Evolutionary conservation across 441 rosid genomes (phyloP), one percentile per base, ranked within the genome.

Genomic region (Erodium texanum): DNA sequence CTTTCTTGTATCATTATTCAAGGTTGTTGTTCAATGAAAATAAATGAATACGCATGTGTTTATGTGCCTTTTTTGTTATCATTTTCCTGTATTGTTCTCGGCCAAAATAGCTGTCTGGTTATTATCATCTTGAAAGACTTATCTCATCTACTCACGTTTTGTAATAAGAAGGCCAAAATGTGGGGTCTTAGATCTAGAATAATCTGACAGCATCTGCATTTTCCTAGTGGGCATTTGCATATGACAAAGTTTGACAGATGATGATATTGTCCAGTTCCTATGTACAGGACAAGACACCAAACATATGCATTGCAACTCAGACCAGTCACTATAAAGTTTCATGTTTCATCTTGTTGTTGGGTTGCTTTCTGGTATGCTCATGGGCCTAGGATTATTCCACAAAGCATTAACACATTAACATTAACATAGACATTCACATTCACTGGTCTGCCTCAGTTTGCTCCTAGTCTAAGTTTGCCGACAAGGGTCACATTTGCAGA

Each of bases 121-220:
- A 32, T 32, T 32, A 32, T 32, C 36, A 32, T 32, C 36, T 32
- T 32, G 1, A 1, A 3, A 32, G 36, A 32, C 36, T 7, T 7
- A 32, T 32, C 36, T 32, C 36, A 32, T 5, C 36, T 32, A 4
- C 36, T 32, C 6, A 43, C 11, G 50, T 43, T 43, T 43, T 43
- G 50, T 11, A 43, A 43, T 43, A 11, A 43, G n/a, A 36, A 5
- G 50, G 12, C 50, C 50, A 9, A 20, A 20, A 8, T 18, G 62
- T 56, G 24, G 62, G 61, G 62, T 56, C 24, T 56, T 56, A 20
- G 24, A 56, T 56, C 62, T 19, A 19, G 14, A 56, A 20, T 56
- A 11, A 56, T 56, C 62, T 56, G 62, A 56, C 62, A 56, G 62
- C 62, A 56, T 56, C 7, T 56, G 24, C 24, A 56, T 56, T 56